Evolutionary conservation across 495 filamentous ascomycete species (phyloP).

Genomic region (Apiosordaria backusii): DNA sequence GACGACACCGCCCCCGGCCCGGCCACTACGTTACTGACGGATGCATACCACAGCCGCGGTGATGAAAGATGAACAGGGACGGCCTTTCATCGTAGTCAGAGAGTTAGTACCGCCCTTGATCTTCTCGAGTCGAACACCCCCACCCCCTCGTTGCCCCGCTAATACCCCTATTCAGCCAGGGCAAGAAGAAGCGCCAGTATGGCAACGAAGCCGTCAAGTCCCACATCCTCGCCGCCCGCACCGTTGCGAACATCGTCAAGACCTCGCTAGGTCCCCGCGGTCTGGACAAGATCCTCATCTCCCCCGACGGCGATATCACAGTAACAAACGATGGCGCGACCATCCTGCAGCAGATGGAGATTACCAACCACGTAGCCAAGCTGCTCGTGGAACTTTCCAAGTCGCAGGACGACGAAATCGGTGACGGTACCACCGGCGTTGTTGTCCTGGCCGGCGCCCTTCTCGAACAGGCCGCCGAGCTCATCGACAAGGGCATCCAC

Average conservation of each 20-base stretch:
- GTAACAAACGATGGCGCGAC: slow-evolving; percentile 99
- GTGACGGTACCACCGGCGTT: slow-evolving; percentile 96
- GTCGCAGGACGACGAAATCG: slow-evolving; percentile 98
- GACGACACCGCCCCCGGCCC: not conserved
- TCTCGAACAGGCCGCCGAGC: slow-evolving; percentile 93
- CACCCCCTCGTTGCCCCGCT: slow-evolving; percentile 19
- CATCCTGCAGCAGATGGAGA: slow-evolving; percentile 97
- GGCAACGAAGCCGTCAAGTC: slow-evolving; percentile 96
- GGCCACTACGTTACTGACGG: slow-evolving; percentile 14
- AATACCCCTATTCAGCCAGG: slow-evolving; percentile 60
- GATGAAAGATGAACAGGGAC: slow-evolving; percentile 84
- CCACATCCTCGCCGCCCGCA: slow-evolving; percentile 94
- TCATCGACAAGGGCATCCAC: slow-evolving; percentile 99
- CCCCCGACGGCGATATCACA: slow-evolving; percentile 97
- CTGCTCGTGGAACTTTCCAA: slow-evolving; percentile 97
- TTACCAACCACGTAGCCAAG: slow-evolving; percentile 97
- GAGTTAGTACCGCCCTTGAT: slow-evolving; percentile 62
- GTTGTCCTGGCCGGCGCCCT: slow-evolving; percentile 94
- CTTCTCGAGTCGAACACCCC: not conserved
- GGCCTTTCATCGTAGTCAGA: slow-evolving; percentile 97
- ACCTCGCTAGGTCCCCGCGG: slow-evolving; percentile 94
- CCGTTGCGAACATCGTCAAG: slow-evolving; percentile 95
- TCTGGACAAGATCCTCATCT: slow-evolving; percentile 98
- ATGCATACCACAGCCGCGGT: slow-evolving; percentile 43
- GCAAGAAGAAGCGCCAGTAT: slow-evolving; percentile 95